A percentile compares a stretch with the other conserved stretches of the same genome.
These are phyloP conservation scores for Kodamaea ohmeri DNA, from an alignment of 1,139 yeast species.

Conservation along the genomic window DNA sequence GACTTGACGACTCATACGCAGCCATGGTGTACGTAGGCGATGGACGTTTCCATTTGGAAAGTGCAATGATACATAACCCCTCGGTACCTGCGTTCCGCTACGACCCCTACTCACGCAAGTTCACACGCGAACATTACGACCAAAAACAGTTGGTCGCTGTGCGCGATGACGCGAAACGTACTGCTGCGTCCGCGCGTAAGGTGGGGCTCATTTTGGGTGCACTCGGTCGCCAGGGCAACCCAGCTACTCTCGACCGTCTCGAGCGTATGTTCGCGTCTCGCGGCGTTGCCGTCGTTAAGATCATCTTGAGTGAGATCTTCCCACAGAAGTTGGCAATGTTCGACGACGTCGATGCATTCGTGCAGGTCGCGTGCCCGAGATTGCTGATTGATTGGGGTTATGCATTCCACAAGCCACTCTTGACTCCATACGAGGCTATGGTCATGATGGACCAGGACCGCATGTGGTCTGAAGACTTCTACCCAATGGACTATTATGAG, in stretches of 20 bases:
- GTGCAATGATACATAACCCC: constrained; percentile 97
- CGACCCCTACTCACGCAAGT: constrained; percentile 91
- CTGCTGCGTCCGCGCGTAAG: constrained; percentile 56
- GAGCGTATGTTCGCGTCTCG: constrained; percentile 50
- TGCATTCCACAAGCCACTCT: constrained; percentile 85
- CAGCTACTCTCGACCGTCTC: constrained; percentile 65
- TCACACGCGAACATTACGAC: constrained; percentile 85
- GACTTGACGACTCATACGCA: constrained; percentile 58
- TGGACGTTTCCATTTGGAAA: constrained; percentile 92
- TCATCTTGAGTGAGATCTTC: constrained; percentile 86
- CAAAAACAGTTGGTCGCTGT: constrained; percentile 76
- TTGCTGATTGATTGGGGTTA: constrained; percentile 98
- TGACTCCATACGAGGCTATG: constrained; percentile 97
- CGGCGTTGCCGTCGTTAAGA: constrained; percentile 73
- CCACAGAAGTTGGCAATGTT: constrained; percentile 94
- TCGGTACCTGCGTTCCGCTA: constrained; percentile 86
- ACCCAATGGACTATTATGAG: constrained; percentile 96
- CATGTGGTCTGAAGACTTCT: constrained; percentile 62
- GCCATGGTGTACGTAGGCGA: constrained; percentile 94
- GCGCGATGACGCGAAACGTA: constrained; percentile 66
- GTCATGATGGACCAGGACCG: constrained; percentile 75
- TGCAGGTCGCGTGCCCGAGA: constrained; percentile 97
- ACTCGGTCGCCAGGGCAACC: constrained; percentile 92
- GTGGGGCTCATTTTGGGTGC: constrained; percentile 93
- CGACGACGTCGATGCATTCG: constrained; percentile 90